Base-by-base conservation (phyloP, 192 early-diverging fungal species). In the Spinellus fusiger region DNA sequence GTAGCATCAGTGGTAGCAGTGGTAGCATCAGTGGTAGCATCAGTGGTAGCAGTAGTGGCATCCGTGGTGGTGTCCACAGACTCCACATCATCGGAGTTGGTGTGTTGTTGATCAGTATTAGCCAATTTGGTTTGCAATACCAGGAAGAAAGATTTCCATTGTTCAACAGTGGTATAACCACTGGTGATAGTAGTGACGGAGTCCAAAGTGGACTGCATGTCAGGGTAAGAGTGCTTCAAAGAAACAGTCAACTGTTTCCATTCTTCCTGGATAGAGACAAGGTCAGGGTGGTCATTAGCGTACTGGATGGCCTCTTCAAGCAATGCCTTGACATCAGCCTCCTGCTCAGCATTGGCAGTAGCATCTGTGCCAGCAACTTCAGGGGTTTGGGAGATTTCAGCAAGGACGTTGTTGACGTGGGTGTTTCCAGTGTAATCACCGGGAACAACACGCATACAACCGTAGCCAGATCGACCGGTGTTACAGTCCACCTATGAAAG, bases 371-470 rank as follows among this genome's bases (percentile, higher is more conserved):
- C 40, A 44, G 40, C 13, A n/a, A 12, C 40, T 44, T 44, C 40
- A 18, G 40, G 40, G 40, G 40, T 44, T 12, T 44, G 40, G 40
- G 13, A n/a, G 18, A 44, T 44, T 44, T 44, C 40, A 18, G 40
- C 13, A 12, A 44, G 18, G 40, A 44, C 40, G 18, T 44, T 44
- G 40, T 44, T 44, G 40, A 44, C 40, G 18, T 44, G 40, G 2
- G 40, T 44, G 40, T 44, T 44, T 44, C 29, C 8, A 15, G 59
- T 68, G 22, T 80, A 80, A 49, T 76, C 71, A 18, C 79, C 79
- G 23, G 49, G 61, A 26, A 80, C 54, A 22, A 80, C 55, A 38
- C n/a, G 27, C 4, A 46, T 49, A 56, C 79, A 80, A 1, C 79
- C 79, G 38, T 67, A 57, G 18, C 64, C 68, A 22, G 71, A 74